Conservation (phyloP, 1,284 basidiomycete species). For the Ganoderma lingzhi region DNA sequence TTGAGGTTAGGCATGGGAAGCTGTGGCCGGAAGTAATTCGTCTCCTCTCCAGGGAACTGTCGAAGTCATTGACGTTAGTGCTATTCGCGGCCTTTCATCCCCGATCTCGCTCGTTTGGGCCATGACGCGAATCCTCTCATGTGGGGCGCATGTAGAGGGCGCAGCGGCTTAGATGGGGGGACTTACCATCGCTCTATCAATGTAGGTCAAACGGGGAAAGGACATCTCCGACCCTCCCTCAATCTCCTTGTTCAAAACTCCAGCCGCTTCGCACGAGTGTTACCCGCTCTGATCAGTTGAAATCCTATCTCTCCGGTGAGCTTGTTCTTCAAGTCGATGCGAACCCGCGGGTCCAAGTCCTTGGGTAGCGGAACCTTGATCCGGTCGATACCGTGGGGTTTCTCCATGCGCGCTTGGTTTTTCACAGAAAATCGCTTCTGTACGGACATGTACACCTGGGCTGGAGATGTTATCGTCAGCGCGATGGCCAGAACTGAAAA, state of each 20-base stretch:
- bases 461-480: not conserved
- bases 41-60: conserved; percentile 7
- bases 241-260: conserved; percentile 2
- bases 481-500: too few relatives aligned
- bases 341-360: not conserved
- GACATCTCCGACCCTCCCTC: not conserved
- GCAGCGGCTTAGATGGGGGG: not conserved
- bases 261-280: not conserved
- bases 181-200: conserved; percentile 11
- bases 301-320: conserved; percentile 6
- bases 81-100: too few relatives aligned
- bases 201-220: not conserved
- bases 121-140: too few relatives aligned
- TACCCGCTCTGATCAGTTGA: conserved; percentile 1
- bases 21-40: not conserved
- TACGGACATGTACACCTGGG: not conserved
- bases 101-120: too few relatives aligned
- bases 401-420: not conserved
- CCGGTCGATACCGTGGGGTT: not conserved
- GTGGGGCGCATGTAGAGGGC: too few relatives aligned
- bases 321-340: conserved; percentile 9
- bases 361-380: conserved; percentile 5
- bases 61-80: not conserved
- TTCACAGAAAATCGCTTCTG: conserved; percentile 1
- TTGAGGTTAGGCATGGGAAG: conserved; percentile 4